Percentiles rank a stretch among this genome's conserved stretches.
Conservation (phyloP, 148 eudicot genomes). For the Talinum fruticosum region DNA sequence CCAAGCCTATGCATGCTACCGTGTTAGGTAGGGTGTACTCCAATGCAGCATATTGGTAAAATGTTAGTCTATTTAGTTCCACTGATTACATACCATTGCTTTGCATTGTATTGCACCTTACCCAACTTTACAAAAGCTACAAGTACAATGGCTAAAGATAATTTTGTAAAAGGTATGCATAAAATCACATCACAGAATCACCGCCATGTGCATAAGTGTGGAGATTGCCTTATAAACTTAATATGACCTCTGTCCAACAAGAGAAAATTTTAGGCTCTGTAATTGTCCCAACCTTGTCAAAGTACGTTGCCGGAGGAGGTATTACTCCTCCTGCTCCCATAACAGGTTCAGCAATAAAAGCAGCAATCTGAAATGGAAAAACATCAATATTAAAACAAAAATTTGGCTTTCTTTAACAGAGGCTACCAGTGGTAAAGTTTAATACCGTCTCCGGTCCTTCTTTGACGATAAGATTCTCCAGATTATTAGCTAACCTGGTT, state of each 20-base stretch:
- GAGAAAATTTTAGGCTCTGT: background rate
- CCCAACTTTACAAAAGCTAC: background rate
- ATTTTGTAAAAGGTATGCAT: background rate
- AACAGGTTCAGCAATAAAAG: slow-evolving; percentile 97
- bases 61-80: background rate
- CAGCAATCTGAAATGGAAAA: slow-evolving; percentile 71
- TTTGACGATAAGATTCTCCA: slow-evolving; percentile 87
- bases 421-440: background rate
- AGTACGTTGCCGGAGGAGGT: slow-evolving; percentile 89
- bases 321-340: slow-evolving; percentile 99
- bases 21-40: background rate
- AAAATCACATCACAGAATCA: background rate
- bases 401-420: background rate
- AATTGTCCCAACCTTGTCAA: slow-evolving; percentile 60
- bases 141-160: background rate
- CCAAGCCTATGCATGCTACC: background rate
- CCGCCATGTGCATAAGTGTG: too few relatives aligned
- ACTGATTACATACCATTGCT: background rate
- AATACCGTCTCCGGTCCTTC: slow-evolving; percentile 96
- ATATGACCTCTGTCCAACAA: background rate
- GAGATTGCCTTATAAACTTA: background rate
- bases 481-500: slow-evolving; percentile 84
- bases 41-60: background rate
- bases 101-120: background rate
- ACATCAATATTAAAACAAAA: slow-evolving; percentile 12